These are phyloP conservation scores for Uronychia setigera DNA, from an alignment of 73 alveolate species.

Conservation along the genomic window DNA sequence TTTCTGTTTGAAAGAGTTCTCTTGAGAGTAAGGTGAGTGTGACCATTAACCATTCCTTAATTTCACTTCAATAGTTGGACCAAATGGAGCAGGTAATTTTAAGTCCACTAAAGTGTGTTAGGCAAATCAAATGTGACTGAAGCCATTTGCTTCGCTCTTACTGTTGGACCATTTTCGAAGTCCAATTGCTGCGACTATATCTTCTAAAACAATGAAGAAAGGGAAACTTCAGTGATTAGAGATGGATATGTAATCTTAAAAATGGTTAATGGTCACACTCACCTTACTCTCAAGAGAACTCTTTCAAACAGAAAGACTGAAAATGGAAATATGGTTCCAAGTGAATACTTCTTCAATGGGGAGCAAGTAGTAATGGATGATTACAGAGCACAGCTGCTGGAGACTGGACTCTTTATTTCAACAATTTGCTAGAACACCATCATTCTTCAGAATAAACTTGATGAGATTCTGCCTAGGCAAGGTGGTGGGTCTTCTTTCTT, in stretches of 20 bases:
- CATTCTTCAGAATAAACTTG: neutral
- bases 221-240: conserved; percentile 29
- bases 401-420: conserved; percentile 4
- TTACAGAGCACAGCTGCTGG: conserved; percentile 58
- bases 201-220: conserved; percentile 62
- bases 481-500: conserved; percentile 24
- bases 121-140: conserved; percentile 97
- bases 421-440: conserved; percentile 10
- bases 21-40: conserved; percentile 7
- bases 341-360: conserved; percentile 79
- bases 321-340: conserved; percentile 53
- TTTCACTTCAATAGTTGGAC: conserved; percentile 96
- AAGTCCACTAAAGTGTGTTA: neutral
- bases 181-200: conserved; percentile 86
- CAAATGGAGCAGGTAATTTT: conserved; percentile 94
- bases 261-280: neutral
- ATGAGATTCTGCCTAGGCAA: conserved; percentile 23
- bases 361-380: conserved; percentile 67
- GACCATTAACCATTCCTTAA: conserved; percentile 70
- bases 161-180: conserved; percentile 79
- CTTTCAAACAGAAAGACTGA: conserved; percentile 62
- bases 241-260: conserved; percentile 7
- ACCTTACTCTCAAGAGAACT: conserved; percentile 28
- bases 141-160: conserved; percentile 94
- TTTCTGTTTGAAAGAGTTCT: conserved; percentile 55